Evolutionary conservation across 139 green algal genomes (phyloP), one percentile per base, ranked within the genome.

Genomic region (Edaphochlamys debaryana): DNA sequence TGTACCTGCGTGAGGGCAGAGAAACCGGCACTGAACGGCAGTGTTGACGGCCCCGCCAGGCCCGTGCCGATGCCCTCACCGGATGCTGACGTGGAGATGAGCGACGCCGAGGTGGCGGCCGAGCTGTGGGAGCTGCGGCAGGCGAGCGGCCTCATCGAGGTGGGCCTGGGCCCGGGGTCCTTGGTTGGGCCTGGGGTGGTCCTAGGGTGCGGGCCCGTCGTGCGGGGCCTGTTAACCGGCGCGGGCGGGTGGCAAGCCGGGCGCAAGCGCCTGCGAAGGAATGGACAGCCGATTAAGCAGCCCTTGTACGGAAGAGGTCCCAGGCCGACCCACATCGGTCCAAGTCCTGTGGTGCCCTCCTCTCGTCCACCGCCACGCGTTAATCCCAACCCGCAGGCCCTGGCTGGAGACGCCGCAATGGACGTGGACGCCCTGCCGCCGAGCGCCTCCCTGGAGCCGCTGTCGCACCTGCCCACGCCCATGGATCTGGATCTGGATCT

Each of bases 401-500:
- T 81, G 9, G 75, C 30, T 7, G 40, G 48, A 2, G 60, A 63
- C 5, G 60, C 23, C 2, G 48, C 60, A 40, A 81, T 81, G 75
- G 75, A 81, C 4, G 60, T 81, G 20, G 75, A 81, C 60, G 3
- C 20, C 11, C 17, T 37, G 17, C 30, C 64, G 3, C 13, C 62
- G n/a, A 11, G 17, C 8, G 56, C 56, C 19, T 25, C 52, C 32
- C n/a, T 20, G 3, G 48, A 78, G 50, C 71, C 25, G 36, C 52
- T 79, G 52, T 34, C 63, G n/a, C 75, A 64, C 42, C 75, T 81
- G 42, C 75, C 75, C 27, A 71, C 62, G 15, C 60, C 75, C 36
- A 81, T 81, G 75, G 60, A 81, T 7, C 1, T 81, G 30, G 75
- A 81, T 17, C 36, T 42, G 0, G 54, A 37, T 6, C 4, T 23